phyloP scores from a whole-genome alignment of 805 yeast genomes.

The Torulaspora maleeae region DNA sequence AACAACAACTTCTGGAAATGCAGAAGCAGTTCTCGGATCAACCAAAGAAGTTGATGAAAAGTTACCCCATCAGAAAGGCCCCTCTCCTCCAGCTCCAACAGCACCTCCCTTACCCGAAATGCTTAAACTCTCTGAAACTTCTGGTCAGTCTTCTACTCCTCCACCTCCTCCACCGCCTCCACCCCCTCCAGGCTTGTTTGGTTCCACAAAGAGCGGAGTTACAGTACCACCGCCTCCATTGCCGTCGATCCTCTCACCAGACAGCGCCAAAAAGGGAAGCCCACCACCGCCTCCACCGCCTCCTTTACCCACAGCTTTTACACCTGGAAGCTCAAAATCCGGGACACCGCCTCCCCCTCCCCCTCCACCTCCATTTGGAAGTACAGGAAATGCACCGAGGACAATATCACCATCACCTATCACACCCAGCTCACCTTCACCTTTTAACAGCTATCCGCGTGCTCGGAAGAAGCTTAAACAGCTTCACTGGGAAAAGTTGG shows the following conservation, averaged over 20 bases:
- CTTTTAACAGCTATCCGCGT: constrained; percentile 52
- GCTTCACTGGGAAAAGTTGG: constrained; percentile 94
- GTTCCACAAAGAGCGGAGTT: background rate
- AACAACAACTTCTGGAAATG: background rate
- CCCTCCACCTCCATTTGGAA: constrained; percentile 25
- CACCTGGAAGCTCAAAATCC: constrained; percentile 7
- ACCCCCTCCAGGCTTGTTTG: constrained; percentile 16
- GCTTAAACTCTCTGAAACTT: background rate
- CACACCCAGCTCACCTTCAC: constrained; percentile 32
- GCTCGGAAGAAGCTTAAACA: constrained; percentile 82
- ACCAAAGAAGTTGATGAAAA: background rate
- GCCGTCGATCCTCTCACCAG: no score
- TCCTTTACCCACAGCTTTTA: constrained; percentile 36
- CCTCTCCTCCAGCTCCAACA: constrained; percentile 17
- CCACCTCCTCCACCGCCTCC: constrained; percentile 22
- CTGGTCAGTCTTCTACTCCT: constrained; percentile 18
- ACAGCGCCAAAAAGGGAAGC: background rate
- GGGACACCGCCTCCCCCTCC: constrained; percentile 37
- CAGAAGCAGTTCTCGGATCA: background rate
- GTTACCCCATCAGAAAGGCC: background rate
- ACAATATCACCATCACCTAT: constrained; percentile 33
- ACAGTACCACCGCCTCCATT: constrained; percentile 5
- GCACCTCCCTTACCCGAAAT: constrained; percentile 26
- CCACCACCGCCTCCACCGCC: constrained; percentile 25
- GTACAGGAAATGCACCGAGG: constrained; percentile 5